These are phyloP conservation scores for Sclerotinia borealis DNA, from an alignment of 2,329 filamentous ascomycete genomes.

Conservation along the genomic window DNA sequence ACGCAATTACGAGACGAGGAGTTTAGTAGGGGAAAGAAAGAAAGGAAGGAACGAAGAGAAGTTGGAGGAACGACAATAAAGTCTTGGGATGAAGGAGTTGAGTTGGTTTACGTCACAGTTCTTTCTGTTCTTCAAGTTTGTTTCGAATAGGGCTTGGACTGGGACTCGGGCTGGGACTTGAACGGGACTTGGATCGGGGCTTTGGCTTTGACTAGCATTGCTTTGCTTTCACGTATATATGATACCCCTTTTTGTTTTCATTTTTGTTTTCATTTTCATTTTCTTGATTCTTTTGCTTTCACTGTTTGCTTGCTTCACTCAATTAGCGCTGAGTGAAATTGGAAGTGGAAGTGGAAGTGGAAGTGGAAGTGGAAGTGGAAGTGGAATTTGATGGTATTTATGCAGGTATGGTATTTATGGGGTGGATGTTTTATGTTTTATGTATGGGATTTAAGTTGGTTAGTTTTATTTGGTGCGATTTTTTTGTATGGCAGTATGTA, in stretches of 20 bases:
- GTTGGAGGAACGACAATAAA: too few relatives aligned
- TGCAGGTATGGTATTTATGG: background rate
- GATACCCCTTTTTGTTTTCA: background rate
- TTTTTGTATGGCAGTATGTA: background rate
- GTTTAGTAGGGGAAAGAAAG: fast-evolving
- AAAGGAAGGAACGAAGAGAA: too few relatives aligned
- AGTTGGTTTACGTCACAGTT: too few relatives aligned
- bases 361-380: background rate
- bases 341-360: background rate
- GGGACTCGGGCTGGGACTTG: background rate
- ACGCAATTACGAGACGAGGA: fast-evolving
- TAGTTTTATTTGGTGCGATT: too few relatives aligned
- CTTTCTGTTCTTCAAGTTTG: background rate
- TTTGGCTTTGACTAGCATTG: background rate
- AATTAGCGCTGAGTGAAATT: background rate
- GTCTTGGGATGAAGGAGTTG: background rate
- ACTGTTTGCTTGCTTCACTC: too few relatives aligned
- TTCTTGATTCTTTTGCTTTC: too few relatives aligned
- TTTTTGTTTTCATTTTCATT: too few relatives aligned
- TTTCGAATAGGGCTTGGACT: background rate
- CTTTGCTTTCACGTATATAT: background rate
- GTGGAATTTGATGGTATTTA: too few relatives aligned
- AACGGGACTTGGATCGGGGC: background rate
- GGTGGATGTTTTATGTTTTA: background rate
- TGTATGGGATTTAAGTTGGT: background rate